Base-by-base conservation (phyloP, 1,139 yeast genomes). In the Hemisphaericaspora subhashii region DNA sequence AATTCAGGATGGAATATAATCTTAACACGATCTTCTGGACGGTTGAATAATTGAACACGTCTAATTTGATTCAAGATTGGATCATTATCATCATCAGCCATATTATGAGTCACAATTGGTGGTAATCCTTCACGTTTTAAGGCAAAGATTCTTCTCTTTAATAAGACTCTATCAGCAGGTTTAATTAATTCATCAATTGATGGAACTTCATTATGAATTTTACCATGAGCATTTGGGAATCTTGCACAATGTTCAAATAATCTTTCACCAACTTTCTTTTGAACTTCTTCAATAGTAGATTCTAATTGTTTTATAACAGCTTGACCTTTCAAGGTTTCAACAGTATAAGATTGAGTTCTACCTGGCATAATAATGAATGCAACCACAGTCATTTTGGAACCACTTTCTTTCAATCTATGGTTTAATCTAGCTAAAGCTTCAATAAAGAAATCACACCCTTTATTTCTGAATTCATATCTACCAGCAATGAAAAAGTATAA, bases 281-380 rank as follows among this genome's bases (percentile, higher is more conserved):
- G 95, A 41, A 92, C 92, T 58, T 89, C 97, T 54, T 80, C 82
- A 48, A 92, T 90, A 10, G 97, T 86, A 51, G 78, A 82, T 58
- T 90, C 96, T 55, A 92, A 76, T 44, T 95, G 95, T 62, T 86
- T 86, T 50, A 90, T 84, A 36, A 89, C 97, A 3, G 98, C 97
- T 65, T 92, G 98, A 37, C 97, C 96, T 68, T 86, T 86, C 56
- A 92, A 77, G 13, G 98, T 92, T 60, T 92, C 98, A 31, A 89
- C 95, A 1, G 98, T 92, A 66, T 89, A 92, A 1, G 97, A 89
- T 54, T 84, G 84, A 42, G 95, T 90, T 41, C 83, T 81, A 15
- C 97, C 98, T 1, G 98, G 98, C 98, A 92, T 92, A 62, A 92
- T 90, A 55, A 92, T 87, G 60, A 92, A 92, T n/a, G 98, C 98